phyloP scores from a whole-genome alignment of 805 yeast species.

The Barnettozyma californica region DNA sequence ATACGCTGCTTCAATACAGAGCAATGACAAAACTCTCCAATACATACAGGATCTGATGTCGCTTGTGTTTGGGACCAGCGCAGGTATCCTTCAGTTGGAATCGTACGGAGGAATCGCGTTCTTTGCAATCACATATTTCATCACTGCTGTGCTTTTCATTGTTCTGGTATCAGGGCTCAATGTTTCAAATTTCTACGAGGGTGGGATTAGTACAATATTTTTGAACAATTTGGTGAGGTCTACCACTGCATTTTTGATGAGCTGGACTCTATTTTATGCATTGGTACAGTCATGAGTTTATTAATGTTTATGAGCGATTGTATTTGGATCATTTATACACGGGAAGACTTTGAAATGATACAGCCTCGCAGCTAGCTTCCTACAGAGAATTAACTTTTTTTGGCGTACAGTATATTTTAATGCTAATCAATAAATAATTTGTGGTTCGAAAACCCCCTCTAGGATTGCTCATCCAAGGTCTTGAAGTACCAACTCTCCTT shows the following conservation, averaged over 20 bases:
- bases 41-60: conserved; percentile 24
- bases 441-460: not conserved
- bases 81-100: conserved; percentile 24
- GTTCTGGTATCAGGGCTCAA: conserved; percentile 2
- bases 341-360: no score
- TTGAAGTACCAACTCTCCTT: conserved; percentile 44
- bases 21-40: conserved; percentile 13
- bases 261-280: conserved; percentile 24
- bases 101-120: conserved; percentile 19
- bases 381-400: no score
- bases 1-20: conserved; percentile 8
- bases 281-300: conserved; percentile 21
- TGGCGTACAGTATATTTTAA: not conserved
- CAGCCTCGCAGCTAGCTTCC: no score
- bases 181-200: conserved; percentile 13
- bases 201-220: conserved; percentile 13
- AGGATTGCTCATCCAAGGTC: conserved; percentile 62
- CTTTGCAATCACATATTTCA: conserved; percentile 9
- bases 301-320: no score
- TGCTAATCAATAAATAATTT: not conserved
- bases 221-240: conserved; percentile 15
- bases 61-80: conserved; percentile 18
- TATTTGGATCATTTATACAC: no score
- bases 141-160: conserved; percentile 10
- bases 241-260: conserved; percentile 20